Base-by-base conservation (phyloP, 2,329 filamentous ascomycete species). In the Aureobasidium sp. region DNA sequence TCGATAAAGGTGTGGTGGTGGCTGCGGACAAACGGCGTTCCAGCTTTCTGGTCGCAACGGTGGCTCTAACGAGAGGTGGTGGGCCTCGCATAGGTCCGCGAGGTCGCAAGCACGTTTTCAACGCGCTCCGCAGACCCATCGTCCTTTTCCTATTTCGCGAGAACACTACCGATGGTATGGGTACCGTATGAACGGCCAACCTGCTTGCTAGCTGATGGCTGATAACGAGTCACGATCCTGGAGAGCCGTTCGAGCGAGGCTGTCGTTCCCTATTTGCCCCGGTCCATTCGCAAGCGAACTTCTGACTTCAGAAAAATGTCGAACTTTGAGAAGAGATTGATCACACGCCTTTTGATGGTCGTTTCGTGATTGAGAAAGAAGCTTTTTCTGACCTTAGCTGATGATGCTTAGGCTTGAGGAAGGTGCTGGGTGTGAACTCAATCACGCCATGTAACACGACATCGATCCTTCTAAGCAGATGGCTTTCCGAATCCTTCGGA, bases 1-100 rank as follows among this genome's bases (percentile, higher is more conserved):
- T n/a, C 17, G 9, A 57, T 46, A 57, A 47, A 29, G 42, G 19
- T 47, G 29, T 46, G 54, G 54, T 57, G 42, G 54, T 45, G 49
- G 49, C 25, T 57, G 31, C 42, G 54, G 54, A 27, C 40, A 46
- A 57, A 57, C 54, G 54, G 54, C 35, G 53, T 31, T 17, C 49
- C 29, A 53, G 33, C 19, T 33, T 19, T 19, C 21, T 33, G 35
- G 31, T 10, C 37, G 40, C 13, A 45, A 37, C 38, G 29, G 33
- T 35, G 27, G 51, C 25, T 43, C 29, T 25, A 11, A 25, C 6
- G 51, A 53, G 19, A 37, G 47, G 43, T 46, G 50, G 50, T 50
- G 50, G 47, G 37, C 35, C 50, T 53, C 50, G 35, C 50, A 53
- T n/a, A 10, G 21, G 35, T 40, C 29, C 35, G 50, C 49, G 33